Conservation (phyloP, 192 early-diverging fungal genomes). For the Lunasporangiospora selenospora region DNA sequence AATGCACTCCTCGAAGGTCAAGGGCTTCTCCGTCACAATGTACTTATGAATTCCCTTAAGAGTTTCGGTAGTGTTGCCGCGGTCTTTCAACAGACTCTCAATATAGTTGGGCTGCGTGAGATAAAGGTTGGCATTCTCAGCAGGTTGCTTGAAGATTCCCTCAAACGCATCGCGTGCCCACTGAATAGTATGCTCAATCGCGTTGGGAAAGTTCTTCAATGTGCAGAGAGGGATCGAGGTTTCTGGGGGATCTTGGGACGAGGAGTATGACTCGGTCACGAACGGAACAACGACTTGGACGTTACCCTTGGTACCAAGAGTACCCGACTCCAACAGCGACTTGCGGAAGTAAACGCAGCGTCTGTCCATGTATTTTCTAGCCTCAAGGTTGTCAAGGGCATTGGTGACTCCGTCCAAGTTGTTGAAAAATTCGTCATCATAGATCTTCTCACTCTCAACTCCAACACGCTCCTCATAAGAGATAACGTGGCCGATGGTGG, state of each 20-base stretch:
- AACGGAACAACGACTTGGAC: conserved; percentile 97
- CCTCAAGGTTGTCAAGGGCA: conserved; percentile 98
- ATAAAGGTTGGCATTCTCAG: conserved; percentile 95
- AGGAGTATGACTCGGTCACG: conserved; percentile 98
- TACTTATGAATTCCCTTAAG: conserved; percentile 78
- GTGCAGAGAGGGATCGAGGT: conserved; percentile 93
- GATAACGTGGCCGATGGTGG: conserved; percentile 69
- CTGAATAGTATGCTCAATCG: conserved; percentile 88
- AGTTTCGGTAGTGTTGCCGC: conserved; percentile 78
- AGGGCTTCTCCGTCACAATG: conserved; percentile 80
- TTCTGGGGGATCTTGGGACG: conserved; percentile 97
- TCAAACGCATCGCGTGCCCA: conserved; percentile 99
- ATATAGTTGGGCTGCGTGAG: conserved; percentile 87
- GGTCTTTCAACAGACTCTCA: conserved; percentile 77
- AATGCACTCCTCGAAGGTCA: conserved; percentile 91
- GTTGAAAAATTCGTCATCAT: conserved; percentile 93
- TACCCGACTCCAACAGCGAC: conserved; percentile 96
- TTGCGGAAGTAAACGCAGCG: conserved; percentile 97
- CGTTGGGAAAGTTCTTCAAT: conserved; percentile 90
- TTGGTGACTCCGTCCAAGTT: conserved; percentile 92
- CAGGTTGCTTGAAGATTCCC: conserved; percentile 89
- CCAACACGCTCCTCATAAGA: conserved; percentile 95
- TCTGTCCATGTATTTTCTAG: conserved; percentile 96
- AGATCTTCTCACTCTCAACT: conserved; percentile 86
- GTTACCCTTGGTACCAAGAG: conserved; percentile 99